Percentiles rank a stretch among this genome's conserved stretches.
phyloP scores from a whole-genome alignment of 176 grass and related monocot species.

The Aegilops speltoides region DNA sequence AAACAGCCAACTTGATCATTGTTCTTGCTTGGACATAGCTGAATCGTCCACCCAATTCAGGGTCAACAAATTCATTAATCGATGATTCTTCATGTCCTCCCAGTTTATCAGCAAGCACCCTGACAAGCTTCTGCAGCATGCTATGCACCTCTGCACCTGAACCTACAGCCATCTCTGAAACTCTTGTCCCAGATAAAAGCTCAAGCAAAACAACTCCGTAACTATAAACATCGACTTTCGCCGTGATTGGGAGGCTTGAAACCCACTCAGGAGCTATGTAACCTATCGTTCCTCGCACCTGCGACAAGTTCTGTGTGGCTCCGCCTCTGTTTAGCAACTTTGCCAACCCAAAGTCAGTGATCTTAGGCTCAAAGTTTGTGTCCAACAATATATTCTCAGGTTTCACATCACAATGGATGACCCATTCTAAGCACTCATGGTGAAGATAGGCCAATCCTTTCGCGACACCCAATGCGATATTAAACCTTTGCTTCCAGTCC shows the following conservation, averaged over 20 bases:
- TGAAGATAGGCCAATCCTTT: neutral
- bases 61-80: neutral
- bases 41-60: neutral
- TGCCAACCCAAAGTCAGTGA: neutral
- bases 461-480: neutral
- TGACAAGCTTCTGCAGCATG: neutral
- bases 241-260: neutral
- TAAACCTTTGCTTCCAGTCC: constrained; percentile 37
- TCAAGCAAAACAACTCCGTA: neutral
- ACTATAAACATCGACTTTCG: neutral
- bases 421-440: neutral
- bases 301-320: neutral
- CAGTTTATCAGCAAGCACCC: neutral
- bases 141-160: neutral
- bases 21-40: neutral
- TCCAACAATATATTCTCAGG: neutral
- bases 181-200: neutral
- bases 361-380: neutral
- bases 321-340: neutral
- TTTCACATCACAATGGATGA: neutral
- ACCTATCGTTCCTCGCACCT: neutral
- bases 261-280: neutral
- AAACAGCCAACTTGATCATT: neutral
- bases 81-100: neutral
- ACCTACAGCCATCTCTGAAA: neutral